A percentile compares a stretch with the other conserved stretches of the same genome.
Evolutionary conservation across 179 eudicot genomes (phyloP).

Genomic region (Sideroxylon spinosum): DNA sequence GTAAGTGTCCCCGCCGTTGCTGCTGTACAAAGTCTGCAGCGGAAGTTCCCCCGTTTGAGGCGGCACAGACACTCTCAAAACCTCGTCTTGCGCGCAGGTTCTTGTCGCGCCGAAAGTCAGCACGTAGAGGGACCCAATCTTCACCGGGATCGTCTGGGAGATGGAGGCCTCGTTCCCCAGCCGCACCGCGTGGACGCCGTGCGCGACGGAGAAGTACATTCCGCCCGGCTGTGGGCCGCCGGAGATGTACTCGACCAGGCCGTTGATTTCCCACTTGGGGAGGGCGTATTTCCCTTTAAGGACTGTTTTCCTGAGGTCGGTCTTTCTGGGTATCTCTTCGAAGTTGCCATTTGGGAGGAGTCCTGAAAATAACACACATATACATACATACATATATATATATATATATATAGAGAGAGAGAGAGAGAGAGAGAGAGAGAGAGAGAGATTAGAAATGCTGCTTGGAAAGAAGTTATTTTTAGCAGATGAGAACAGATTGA

Average conservation of each 20-base stretch:
- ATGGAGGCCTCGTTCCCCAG: conserved; percentile 80
- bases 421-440: neutral
- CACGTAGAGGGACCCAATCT: conserved; percentile 57
- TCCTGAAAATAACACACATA: conserved; percentile 29
- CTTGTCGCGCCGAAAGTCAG: conserved; percentile 79
- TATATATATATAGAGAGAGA: too few species aligned
- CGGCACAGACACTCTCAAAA: conserved; percentile 62
- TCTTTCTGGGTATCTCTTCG: conserved; percentile 55
- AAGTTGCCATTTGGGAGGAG: conserved; percentile 83
- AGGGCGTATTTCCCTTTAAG: conserved; percentile 51
- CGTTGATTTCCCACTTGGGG: conserved; percentile 75
- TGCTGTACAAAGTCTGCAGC: conserved; percentile 73
- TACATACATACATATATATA: neutral
- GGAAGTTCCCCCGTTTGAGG: conserved; percentile 72
- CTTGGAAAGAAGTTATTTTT: too few species aligned
- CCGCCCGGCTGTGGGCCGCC: conserved; percentile 94
- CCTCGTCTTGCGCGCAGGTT: conserved; percentile 91
- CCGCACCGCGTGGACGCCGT: conserved; percentile 78
- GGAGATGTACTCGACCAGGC: conserved; percentile 71
- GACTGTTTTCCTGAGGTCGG: conserved; percentile 48
- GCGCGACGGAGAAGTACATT: conserved; percentile 69
- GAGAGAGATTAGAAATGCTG: neutral
- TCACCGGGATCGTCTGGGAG: conserved; percentile 61
- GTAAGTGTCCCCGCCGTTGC: conserved; percentile 72
- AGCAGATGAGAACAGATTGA: neutral